Conservation (phyloP, 768 basidiomycete genomes). For the Lentinula guzmanii region DNA sequence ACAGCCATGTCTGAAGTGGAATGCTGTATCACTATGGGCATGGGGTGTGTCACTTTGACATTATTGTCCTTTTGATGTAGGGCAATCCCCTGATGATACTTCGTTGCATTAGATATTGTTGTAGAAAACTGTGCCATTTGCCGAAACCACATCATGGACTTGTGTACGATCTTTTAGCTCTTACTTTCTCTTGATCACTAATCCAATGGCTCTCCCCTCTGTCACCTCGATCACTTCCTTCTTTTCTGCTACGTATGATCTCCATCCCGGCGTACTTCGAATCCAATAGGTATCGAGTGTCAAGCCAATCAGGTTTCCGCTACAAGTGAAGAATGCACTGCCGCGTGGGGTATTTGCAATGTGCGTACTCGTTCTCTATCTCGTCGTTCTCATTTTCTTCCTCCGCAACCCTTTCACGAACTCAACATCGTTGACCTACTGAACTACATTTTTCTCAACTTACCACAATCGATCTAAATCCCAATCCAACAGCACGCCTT, state of each 20-base stretch:
- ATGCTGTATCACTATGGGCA: constrained; percentile 96
- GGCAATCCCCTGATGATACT: constrained; percentile 7
- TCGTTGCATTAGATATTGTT: constrained; percentile 69
- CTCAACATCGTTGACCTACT: neutral
- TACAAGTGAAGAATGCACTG: constrained; percentile 94
- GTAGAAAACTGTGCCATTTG: constrained; percentile 99
- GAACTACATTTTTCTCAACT: neutral
- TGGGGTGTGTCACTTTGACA: constrained; percentile 62
- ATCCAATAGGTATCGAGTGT: constrained; percentile 86
- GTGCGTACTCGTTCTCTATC: constrained; percentile 35
- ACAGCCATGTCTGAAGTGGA: constrained; percentile 63
- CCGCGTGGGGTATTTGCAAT: constrained; percentile 99
- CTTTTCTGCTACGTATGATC: neutral
- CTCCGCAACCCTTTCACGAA: neutral
- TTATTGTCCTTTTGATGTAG: neutral
- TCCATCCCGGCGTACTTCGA: neutral
- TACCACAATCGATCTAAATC: neutral
- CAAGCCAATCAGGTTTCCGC: constrained; percentile 98
- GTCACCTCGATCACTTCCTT: too few species aligned
- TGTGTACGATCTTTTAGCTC: constrained; percentile 55
- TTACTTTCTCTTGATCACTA: neutral
- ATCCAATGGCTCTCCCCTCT: too few species aligned
- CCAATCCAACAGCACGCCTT: constrained; percentile 75
- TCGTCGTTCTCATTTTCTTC: neutral
- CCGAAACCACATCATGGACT: constrained; percentile 99